A percentile compares a stretch with the other conserved stretches of the same genome.
These are phyloP conservation scores for Raphanus hybrid DNA, from an alignment of 441 rosid genomes.

Conservation along the genomic window DNA sequence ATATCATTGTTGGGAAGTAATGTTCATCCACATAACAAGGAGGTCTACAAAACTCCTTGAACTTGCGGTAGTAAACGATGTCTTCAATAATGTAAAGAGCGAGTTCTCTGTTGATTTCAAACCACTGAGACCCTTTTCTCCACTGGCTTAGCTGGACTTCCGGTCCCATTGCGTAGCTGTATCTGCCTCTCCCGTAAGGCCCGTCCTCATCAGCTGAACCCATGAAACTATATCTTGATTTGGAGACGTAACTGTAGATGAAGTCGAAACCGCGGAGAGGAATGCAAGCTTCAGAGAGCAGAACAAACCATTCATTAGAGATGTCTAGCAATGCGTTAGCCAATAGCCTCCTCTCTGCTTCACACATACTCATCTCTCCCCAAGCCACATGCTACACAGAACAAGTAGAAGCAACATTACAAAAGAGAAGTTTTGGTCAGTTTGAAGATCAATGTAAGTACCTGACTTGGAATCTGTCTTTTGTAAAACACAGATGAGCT, in stretches of 20 bases:
- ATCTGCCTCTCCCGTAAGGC: conserved; percentile 82
- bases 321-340: conserved; percentile 90
- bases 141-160: conserved; percentile 75
- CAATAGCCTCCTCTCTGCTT: conserved; percentile 88
- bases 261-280: conserved; percentile 72
- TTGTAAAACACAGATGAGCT: conserved; percentile 63
- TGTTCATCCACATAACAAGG: conserved; percentile 92
- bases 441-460: conserved; percentile 28
- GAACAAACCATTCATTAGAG: conserved; percentile 89
- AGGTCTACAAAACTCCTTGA: conserved; percentile 70
- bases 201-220: conserved; percentile 74
- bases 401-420: conserved; percentile 16
- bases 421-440: background rate
- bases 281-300: conserved; percentile 87
- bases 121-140: conserved; percentile 98
- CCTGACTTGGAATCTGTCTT: conserved; percentile 91
- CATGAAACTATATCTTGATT: conserved; percentile 75
- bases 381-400: conserved; percentile 67
- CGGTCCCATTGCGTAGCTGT: conserved; percentile 62
- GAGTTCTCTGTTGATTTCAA: conserved; percentile 71
- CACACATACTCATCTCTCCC: conserved; percentile 96
- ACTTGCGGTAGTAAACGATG: conserved; percentile 64
- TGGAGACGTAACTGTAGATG: conserved; percentile 62
- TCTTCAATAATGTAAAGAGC: conserved; percentile 66
- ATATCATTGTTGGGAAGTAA: conserved; percentile 89